A percentile compares a stretch with the other conserved stretches of the same genome.
Evolutionary conservation across 352 stramenopile species (phyloP).

Genomic region (Phytophthora pluvialis): DNA sequence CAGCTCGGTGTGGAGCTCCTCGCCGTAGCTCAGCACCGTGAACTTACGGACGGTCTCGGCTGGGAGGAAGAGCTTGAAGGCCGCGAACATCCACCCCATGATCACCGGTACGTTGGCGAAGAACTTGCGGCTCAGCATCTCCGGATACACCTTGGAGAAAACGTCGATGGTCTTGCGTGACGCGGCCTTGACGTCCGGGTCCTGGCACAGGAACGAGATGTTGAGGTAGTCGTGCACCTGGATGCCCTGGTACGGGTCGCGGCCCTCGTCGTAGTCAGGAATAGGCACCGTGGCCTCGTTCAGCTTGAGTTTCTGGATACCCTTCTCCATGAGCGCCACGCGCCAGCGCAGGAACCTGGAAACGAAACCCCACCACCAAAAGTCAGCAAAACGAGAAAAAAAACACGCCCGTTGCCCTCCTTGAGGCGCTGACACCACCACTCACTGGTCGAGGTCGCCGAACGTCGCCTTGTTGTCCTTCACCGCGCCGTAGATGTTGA

Average conservation of each 20-base stretch:
- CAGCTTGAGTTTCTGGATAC: constrained; percentile 38
- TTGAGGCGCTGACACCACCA: not conserved
- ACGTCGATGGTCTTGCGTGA: constrained; percentile 38
- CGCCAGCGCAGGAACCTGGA: constrained; percentile 35
- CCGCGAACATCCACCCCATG: constrained; percentile 39
- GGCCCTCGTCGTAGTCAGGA: constrained; percentile 33
- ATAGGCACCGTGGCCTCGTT: constrained; percentile 30
- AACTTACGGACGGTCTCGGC: constrained; percentile 35
- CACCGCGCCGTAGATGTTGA: constrained; percentile 40
- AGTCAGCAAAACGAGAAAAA: constrained; percentile 13
- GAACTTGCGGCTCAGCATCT: constrained; percentile 42
- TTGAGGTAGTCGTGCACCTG: constrained; percentile 42
- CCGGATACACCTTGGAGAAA: constrained; percentile 38
- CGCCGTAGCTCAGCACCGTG: constrained; percentile 36
- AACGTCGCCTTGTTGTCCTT: constrained; percentile 42
- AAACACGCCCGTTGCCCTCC: not conserved
- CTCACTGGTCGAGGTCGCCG: constrained; percentile 32
- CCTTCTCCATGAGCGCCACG: constrained; percentile 40
- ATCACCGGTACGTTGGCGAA: constrained; percentile 37
- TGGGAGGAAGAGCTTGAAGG: constrained; percentile 35
- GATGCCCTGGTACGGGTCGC: constrained; percentile 36
- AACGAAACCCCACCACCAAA: constrained; percentile 1
- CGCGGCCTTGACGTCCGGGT: constrained; percentile 34
- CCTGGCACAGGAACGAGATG: constrained; percentile 36
- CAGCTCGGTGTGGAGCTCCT: constrained; percentile 33